These are phyloP conservation scores for Cladosporium phlei DNA, from an alignment of 2,329 filamentous ascomycete species.

Conservation along the genomic window DNA sequence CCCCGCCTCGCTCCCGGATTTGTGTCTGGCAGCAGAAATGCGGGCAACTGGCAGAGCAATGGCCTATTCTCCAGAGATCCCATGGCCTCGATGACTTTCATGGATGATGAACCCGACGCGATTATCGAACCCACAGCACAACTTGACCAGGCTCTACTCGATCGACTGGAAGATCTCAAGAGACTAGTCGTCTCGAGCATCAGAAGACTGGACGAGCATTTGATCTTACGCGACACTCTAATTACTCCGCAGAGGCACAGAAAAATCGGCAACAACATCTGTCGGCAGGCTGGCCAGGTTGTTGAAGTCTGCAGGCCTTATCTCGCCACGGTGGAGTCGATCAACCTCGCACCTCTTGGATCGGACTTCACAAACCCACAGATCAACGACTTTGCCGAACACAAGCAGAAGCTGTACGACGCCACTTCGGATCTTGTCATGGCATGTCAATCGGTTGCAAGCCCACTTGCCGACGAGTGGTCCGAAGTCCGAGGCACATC, in stretches of 20 bases:
- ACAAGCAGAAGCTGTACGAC: constrained; percentile 93
- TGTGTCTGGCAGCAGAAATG: constrained; percentile 74
- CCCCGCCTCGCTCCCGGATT: constrained; percentile 92
- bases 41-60: constrained; percentile 80
- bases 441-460: constrained; percentile 84
- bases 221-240: constrained; percentile 73
- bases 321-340: constrained; percentile 84
- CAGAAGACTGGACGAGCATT: constrained; percentile 78
- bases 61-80: constrained; percentile 60
- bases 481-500: constrained; percentile 85
- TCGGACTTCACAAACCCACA: constrained; percentile 79
- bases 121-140: constrained; percentile 65
- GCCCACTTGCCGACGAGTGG: constrained; percentile 92
- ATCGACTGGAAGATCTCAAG: constrained; percentile 80
- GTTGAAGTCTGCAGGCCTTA: constrained; percentile 86
- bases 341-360: constrained; percentile 76
- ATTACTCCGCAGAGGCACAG: constrained; percentile 74
- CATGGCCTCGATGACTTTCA: constrained; percentile 62
- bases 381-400: constrained; percentile 76
- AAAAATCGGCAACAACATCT: constrained; percentile 75
- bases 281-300: constrained; percentile 70
- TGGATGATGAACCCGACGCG: constrained; percentile 80
- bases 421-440: constrained; percentile 84
- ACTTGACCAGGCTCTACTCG: constrained; percentile 72
- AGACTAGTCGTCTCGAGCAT: constrained; percentile 80